Conservation (phyloP, 169 alveolate genomes). For the Plasmodium vivax region DNA sequence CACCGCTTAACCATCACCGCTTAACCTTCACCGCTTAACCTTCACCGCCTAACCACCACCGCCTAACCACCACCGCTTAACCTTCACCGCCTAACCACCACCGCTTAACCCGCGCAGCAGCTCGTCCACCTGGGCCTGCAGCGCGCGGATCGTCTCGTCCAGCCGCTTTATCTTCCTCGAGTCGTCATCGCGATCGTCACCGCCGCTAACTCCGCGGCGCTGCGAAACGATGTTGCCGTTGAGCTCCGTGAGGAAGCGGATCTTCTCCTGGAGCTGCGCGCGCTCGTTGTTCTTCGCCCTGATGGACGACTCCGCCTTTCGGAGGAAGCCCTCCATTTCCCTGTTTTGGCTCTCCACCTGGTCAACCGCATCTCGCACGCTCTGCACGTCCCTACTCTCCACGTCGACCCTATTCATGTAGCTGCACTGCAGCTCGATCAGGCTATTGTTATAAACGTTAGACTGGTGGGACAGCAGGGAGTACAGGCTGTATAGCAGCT, state of each 20-base stretch:
- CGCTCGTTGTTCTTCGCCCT: conserved; percentile 25
- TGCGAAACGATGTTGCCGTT: conserved; percentile 34
- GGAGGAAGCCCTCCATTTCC: not conserved
- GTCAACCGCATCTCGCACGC: not conserved
- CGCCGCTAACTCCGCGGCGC: not conserved
- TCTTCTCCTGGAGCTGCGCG: conserved; percentile 45
- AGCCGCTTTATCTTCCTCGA: conserved; percentile 26
- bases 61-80: too few relatives aligned
- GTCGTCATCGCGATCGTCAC: not conserved
- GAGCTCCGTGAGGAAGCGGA: conserved; percentile 15
- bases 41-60: too few relatives aligned
- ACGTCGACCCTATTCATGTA: conserved; percentile 30
- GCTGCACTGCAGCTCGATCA: conserved; percentile 49
- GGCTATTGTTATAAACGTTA: conserved; percentile 25
- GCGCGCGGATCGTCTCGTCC: conserved; percentile 23
- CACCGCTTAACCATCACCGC: not conserved
- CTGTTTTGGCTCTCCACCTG: conserved; percentile 36
- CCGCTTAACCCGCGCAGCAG: not conserved
- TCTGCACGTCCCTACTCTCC: conserved; percentile 13
- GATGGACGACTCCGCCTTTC: not conserved
- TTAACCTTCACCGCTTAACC: too few relatives aligned
- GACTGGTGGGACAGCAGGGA: conserved; percentile 58
- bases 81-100: not conserved
- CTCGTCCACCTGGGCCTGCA: conserved; percentile 34
- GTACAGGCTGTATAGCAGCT: conserved; percentile 45